phyloP scores from a whole-genome alignment of 202 grass and related monocot species.

The Zizania palustris region DNA sequence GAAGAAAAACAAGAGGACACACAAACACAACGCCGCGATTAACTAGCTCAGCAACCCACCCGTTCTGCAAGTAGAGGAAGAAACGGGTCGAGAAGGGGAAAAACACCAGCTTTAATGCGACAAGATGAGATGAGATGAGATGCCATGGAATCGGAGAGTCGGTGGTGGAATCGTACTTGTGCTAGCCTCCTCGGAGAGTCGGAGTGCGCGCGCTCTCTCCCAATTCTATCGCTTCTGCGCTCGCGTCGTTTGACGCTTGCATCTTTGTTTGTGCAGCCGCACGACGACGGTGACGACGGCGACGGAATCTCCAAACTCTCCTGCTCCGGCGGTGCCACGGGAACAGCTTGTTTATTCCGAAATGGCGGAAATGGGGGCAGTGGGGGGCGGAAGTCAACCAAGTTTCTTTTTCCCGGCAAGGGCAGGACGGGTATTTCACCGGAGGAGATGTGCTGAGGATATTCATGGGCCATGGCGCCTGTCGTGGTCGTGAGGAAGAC shows the following conservation, averaged over 20 bases:
- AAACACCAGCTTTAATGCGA: background rate
- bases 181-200: constrained; percentile 4
- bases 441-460: background rate
- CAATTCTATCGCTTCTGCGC: background rate
- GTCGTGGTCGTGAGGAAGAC: background rate
- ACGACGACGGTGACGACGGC: constrained; percentile 44
- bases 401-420: background rate
- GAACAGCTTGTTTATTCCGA: background rate
- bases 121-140: no score
- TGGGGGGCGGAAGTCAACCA: constrained; percentile 29
- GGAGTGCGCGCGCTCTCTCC: background rate
- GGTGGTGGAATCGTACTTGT: constrained; percentile 32
- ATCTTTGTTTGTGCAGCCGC: constrained; percentile 47
- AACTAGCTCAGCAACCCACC: no score
- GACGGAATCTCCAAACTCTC: constrained; percentile 29
- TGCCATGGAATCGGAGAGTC: background rate
- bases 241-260: background rate
- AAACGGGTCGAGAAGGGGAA: no score
- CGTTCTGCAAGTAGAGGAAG: no score
- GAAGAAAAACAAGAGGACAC: constrained; percentile 14
- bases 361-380: background rate
- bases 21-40: background rate
- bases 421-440: background rate
- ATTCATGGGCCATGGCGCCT: constrained; percentile 5
- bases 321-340: background rate